Conservation (phyloP, 1,139 yeast genomes). For the Scheffersomyces insectosa region DNA sequence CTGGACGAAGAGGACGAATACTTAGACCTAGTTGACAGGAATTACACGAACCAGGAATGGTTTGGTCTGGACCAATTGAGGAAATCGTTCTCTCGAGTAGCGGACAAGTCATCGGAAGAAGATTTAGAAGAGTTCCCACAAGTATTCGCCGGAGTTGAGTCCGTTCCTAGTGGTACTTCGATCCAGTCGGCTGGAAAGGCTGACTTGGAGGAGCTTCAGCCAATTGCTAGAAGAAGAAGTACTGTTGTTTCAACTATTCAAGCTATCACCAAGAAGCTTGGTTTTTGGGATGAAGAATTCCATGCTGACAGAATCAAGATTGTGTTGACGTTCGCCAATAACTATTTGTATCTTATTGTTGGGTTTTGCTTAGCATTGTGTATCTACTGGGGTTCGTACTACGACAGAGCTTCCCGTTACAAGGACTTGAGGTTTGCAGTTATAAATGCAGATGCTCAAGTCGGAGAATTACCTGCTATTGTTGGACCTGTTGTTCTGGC, state of each 20-base stretch:
- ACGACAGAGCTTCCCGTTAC: conserved; percentile 19
- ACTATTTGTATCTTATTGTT: conserved; percentile 24
- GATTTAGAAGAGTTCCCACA: conserved; percentile 12
- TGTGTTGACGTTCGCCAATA: conserved; percentile 17
- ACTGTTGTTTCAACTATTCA: conserved; percentile 24
- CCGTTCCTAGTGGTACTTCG: background rate
- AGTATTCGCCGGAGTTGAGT: conserved; percentile 1
- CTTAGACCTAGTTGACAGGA: conserved; percentile 3
- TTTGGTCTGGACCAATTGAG: conserved; percentile 13
- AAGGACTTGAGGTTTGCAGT: conserved; percentile 26
- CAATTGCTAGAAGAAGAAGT: conserved; percentile 14
- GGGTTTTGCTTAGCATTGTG: conserved; percentile 27
- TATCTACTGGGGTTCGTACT: conserved; percentile 36
- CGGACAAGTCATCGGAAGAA: conserved; percentile 1
- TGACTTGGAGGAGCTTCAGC: conserved; percentile 2
- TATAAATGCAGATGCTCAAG: conserved; percentile 25
- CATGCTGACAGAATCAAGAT: conserved; percentile 21
- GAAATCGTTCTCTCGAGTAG: conserved; percentile 3
- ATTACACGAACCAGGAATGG: conserved; percentile 4
- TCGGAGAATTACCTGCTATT: conserved; percentile 23
- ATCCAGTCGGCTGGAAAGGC: background rate
- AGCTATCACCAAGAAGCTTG: conserved; percentile 17
- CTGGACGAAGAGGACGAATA: conserved; percentile 1
- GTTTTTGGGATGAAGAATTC: conserved; percentile 32
- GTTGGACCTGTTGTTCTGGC: conserved; percentile 23